A percentile compares a stretch with the other conserved stretches of the same genome.
phyloP scores from a whole-genome alignment of 306 rosid genomes.

The Spatholobus suberectus region DNA sequence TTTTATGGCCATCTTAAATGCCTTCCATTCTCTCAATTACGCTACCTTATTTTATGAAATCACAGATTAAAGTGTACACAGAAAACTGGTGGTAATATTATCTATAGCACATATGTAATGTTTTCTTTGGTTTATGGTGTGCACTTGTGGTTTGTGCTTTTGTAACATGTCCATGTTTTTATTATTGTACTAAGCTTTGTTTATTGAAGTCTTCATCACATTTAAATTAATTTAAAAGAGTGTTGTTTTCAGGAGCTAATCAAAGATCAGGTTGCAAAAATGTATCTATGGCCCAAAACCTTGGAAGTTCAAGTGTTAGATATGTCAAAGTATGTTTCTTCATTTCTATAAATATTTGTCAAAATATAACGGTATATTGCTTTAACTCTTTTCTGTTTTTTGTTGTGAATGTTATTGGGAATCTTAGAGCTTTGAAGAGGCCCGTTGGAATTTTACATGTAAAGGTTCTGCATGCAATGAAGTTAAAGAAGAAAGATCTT shows the following conservation, averaged over 20 bases:
- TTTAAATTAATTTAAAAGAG: conserved; percentile 33
- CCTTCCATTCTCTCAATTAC: neutral
- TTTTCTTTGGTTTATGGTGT: conserved; percentile 7
- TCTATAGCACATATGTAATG: conserved; percentile 1
- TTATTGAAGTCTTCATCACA: conserved; percentile 26
- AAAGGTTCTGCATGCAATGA: conserved; percentile 78
- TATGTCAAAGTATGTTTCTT: conserved; percentile 64
- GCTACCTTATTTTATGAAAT: neutral
- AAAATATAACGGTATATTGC: conserved; percentile 14
- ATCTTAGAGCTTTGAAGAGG: conserved; percentile 72
- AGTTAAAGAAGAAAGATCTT: conserved; percentile 82
- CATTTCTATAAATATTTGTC: conserved; percentile 22
- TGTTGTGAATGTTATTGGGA: conserved; percentile 40
- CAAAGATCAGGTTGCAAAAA: conserved; percentile 87
- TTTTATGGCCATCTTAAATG: conserved; percentile 26
- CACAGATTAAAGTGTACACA: neutral
- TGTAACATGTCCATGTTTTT: neutral
- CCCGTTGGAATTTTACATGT: conserved; percentile 87
- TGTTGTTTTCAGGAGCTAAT: conserved; percentile 68
- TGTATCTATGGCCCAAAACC: conserved; percentile 96
- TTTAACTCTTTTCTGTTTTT: conserved; percentile 34
- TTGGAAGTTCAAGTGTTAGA: conserved; percentile 82
- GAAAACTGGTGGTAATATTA: neutral
- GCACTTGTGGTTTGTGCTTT: neutral
- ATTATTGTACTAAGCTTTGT: conserved; percentile 17